Evolutionary conservation across 805 yeast species (phyloP), one percentile per base, ranked within the genome.

Genomic region (Nakazawaea wickerhamii): DNA sequence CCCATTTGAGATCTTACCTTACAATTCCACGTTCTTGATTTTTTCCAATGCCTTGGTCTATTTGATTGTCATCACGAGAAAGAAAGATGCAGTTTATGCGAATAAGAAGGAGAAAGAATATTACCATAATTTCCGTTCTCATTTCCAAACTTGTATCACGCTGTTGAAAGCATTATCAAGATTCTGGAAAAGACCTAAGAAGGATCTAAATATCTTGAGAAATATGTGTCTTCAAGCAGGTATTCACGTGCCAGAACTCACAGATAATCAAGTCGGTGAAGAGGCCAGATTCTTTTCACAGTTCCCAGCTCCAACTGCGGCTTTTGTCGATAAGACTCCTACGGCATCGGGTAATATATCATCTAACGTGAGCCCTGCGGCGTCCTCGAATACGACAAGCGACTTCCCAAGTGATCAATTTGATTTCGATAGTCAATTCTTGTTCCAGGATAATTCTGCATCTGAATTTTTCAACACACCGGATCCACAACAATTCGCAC

Each of bases 161-260:
- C 42, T 38, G 39, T 35, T 43, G 36, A 21, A 22, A n/a, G 36
- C 27, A 7, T 21, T 38, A 22, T 21, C 36, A 6, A 21, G 28
- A 14, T 14, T 38, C 17, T 43, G 46, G 46, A 43, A 43, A 34
- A 28, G 46, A 11, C 35, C 39, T 6, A 28, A 22, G 25, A 38
- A 20, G 23, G 40, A 38, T 13, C 19, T 43, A 18, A 22, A 21
- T 4, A 30, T 43, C 9, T 34, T 43, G 40, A 17, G 14, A 18
- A 17, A 20, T 2, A 15, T 43, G 21, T 15, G 36, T 21, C n/a
- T 18, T 4, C 31, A 43, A 19, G 8, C 22, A 15, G 40, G 40
- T 11, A 8, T 43, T 15, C 37, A 35, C 15, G 27, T 40, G n/a
- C 38, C 28, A 19, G 38, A 35, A 14, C 23, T 35, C 14, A 18